phyloP scores from a whole-genome alignment of 495 filamentous ascomycete genomes.

The Darksidea phi region DNA sequence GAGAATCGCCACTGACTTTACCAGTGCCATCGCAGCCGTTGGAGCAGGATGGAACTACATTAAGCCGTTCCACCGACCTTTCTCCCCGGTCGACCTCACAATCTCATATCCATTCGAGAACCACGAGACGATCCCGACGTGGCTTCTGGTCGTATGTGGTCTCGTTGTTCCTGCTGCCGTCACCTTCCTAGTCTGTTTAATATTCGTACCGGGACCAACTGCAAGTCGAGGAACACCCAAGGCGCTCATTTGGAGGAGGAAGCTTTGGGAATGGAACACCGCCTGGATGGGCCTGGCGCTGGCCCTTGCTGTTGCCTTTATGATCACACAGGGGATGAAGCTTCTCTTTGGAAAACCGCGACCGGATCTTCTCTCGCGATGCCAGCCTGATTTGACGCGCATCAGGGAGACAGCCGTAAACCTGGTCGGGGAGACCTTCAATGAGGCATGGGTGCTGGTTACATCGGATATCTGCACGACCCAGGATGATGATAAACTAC shows the following conservation, averaged over 20 bases:
- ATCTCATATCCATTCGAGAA: slow-evolving; percentile 59
- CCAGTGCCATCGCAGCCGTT: slow-evolving; percentile 40
- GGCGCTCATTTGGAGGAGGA: slow-evolving; percentile 47
- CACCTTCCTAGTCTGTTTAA: slow-evolving; percentile 49
- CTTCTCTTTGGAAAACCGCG: slow-evolving; percentile 62
- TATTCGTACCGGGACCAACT: slow-evolving; percentile 52
- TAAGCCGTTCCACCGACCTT: slow-evolving; percentile 42
- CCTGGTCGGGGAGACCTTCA: slow-evolving; percentile 50
- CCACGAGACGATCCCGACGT: slow-evolving; percentile 56
- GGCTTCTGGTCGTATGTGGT: slow-evolving; percentile 50
- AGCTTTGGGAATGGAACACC: slow-evolving; percentile 65
- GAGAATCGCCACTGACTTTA: slow-evolving; percentile 12
- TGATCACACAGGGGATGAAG: slow-evolving; percentile 64
- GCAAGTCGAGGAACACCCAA: slow-evolving; percentile 37
- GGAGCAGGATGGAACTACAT: slow-evolving; percentile 40
- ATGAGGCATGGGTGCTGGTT: slow-evolving; percentile 52
- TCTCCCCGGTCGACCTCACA: slow-evolving; percentile 53
- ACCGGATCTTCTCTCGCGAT: slow-evolving; percentile 63
- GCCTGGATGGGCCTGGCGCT: slow-evolving; percentile 64
- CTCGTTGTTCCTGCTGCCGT: slow-evolving; percentile 57
- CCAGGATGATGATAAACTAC: slow-evolving; percentile 42
- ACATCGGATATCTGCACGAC: slow-evolving; percentile 55
- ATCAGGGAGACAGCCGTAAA: slow-evolving; percentile 50
- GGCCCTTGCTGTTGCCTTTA: slow-evolving; percentile 54
- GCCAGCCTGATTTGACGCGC: slow-evolving; percentile 54